phyloP scores from a whole-genome alignment of 176 grass and related monocot species.

The Olyra latifolia region DNA sequence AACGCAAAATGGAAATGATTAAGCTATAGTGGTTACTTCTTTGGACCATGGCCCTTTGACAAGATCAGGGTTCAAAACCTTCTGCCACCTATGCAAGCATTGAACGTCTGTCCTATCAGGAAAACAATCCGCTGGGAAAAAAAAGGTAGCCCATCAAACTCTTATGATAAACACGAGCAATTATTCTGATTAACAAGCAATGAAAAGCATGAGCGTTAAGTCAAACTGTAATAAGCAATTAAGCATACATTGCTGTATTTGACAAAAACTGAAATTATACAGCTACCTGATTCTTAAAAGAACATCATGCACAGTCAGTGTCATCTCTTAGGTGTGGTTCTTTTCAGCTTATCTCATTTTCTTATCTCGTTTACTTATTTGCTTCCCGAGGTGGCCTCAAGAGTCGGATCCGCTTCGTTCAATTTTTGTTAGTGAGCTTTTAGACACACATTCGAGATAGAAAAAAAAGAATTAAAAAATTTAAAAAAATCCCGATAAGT shows the following conservation, averaged over 20 bases:
- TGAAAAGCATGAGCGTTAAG: not conserved
- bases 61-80: constrained; percentile 87
- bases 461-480: too few relatives aligned
- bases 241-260: not conserved
- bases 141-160: constrained; percentile 27
- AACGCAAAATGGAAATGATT: constrained; percentile 1
- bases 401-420: too few relatives aligned
- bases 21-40: constrained; percentile 53
- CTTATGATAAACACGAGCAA: constrained; percentile 21
- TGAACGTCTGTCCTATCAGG: constrained; percentile 88
- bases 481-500: too few relatives aligned
- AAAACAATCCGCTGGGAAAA: constrained; percentile 80
- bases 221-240: constrained; percentile 11
- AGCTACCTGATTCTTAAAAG: not conserved
- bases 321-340: too few relatives aligned
- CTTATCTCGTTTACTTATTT: too few relatives aligned
- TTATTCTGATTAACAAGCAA: not conserved
- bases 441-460: too few relatives aligned
- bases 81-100: constrained; percentile 95
- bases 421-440: too few relatives aligned
- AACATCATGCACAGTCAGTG: too few relatives aligned
- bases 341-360: too few relatives aligned
- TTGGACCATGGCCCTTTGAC: constrained; percentile 96
- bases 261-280: constrained; percentile 8
- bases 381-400: too few relatives aligned